phyloP scores from a whole-genome alignment of 805 yeast genomes.

The Candida loeiensis region DNA sequence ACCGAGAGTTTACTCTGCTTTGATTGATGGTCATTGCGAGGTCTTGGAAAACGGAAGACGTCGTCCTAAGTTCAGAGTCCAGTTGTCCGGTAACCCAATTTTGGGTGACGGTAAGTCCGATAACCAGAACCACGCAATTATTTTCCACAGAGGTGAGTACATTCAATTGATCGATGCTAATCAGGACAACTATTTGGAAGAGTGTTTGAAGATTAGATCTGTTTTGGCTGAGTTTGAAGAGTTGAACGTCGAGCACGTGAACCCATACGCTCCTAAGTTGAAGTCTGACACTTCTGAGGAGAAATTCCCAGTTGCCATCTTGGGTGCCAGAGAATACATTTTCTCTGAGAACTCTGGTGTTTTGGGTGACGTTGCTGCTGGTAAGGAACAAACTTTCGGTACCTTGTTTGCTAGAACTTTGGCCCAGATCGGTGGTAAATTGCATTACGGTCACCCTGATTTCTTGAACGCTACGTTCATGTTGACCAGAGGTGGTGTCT shows the following conservation, averaged over 20 bases:
- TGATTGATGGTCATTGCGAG: conserved; percentile 79
- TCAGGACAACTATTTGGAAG: conserved; percentile 83
- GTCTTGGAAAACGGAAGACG: conserved; percentile 56
- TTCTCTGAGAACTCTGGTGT: conserved; percentile 85
- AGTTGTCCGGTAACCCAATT: conserved; percentile 79
- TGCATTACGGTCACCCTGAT: conserved; percentile 89
- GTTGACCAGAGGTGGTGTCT: conserved; percentile 86
- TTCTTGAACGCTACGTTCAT: conserved; percentile 70
- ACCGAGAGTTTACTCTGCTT: conserved; percentile 68
- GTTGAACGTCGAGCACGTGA: conserved; percentile 67
- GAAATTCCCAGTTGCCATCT: conserved; percentile 71
- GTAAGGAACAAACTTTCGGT: conserved; percentile 87
- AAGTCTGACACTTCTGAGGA: conserved; percentile 48
- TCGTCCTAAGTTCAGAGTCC: conserved; percentile 71
- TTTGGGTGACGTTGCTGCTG: conserved; percentile 86
- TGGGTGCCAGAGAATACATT: conserved; percentile 84
- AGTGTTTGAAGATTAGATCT: conserved; percentile 78
- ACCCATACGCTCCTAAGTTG: conserved; percentile 76
- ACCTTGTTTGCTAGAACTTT: conserved; percentile 79
- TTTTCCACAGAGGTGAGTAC: conserved; percentile 82
- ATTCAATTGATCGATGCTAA: conserved; percentile 82
- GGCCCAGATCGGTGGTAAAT: conserved; percentile 80
- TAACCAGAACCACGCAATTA: conserved; percentile 77
- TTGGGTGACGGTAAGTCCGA: conserved; percentile 88
- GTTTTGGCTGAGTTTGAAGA: conserved; percentile 83